Percentiles rank a stretch among this genome's conserved stretches.
phyloP scores from a whole-genome alignment of 805 yeast genomes.

The Candida ponderosae region DNA sequence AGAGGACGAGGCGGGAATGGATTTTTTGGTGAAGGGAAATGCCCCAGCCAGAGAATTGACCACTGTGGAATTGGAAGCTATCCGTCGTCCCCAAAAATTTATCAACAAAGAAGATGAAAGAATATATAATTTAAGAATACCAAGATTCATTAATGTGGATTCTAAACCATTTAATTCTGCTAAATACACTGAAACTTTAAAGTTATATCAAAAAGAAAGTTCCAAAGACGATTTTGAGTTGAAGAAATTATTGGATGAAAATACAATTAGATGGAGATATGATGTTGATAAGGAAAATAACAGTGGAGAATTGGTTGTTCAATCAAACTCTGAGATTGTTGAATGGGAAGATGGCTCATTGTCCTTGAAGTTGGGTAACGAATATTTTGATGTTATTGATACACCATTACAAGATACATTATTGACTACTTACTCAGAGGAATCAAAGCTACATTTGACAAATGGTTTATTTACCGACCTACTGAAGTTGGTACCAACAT shows the following conservation, averaged over 20 bases:
- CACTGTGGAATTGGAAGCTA: conserved; percentile 37
- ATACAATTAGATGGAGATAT: conserved; percentile 92
- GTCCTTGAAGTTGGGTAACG: conserved; percentile 82
- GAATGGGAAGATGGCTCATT: conserved; percentile 92
- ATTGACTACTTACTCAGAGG: conserved; percentile 62
- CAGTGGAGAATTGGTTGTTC: conserved; percentile 63
- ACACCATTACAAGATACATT: conserved; percentile 64
- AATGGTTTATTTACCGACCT: conserved; percentile 57
- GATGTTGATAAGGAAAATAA: conserved; percentile 48
- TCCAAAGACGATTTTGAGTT: conserved; percentile 46
- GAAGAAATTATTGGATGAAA: conserved; percentile 64
- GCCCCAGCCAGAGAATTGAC: conserved; percentile 19
- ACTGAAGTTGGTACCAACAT: conserved; percentile 79
- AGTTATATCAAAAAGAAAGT: conserved; percentile 28
- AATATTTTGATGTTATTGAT: conserved; percentile 70
- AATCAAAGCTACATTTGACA: conserved; percentile 62
- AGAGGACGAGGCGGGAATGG: conserved; percentile 27
- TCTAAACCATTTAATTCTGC: conserved; percentile 84
- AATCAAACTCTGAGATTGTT: conserved; percentile 82
- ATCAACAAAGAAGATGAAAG: conserved; percentile 27
- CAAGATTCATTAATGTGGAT: conserved; percentile 75
- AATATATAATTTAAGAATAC: conserved; percentile 54
- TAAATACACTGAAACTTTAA: conserved; percentile 43
- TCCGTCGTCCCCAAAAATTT: conserved; percentile 28
- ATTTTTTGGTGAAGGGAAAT: conserved; percentile 8